Conservation (phyloP, 169 alveolate species). For the Toxoplasma gondii region DNA sequence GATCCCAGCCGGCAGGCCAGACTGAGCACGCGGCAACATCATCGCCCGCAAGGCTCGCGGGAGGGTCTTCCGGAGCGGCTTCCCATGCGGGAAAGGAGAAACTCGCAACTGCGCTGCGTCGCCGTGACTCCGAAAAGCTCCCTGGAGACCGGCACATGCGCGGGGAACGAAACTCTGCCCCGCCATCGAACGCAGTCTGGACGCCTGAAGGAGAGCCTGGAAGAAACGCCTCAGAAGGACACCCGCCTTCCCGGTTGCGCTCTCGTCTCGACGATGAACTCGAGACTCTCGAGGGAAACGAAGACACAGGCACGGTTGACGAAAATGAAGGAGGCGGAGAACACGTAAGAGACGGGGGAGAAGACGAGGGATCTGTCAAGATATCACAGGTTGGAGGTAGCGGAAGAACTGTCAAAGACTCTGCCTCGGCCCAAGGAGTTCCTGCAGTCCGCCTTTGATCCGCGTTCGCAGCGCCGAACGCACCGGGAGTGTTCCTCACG, state of each 20-base stretch:
- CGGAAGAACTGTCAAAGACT: not conserved
- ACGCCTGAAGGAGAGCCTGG: too few species aligned
- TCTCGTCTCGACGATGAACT: too few species aligned
- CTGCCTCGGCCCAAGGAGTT: not conserved
- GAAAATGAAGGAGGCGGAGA: not conserved
- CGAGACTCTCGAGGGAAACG: too few species aligned
- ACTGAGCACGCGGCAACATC: not conserved
- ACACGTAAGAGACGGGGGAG: not conserved
- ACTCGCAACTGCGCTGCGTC: not conserved
- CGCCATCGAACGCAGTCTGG: too few species aligned
- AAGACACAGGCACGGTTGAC: not conserved
- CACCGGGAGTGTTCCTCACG: not conserved
- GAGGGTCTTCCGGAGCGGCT: not conserved
- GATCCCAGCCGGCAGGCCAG: constrained; percentile 16
- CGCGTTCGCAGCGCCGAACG: not conserved
- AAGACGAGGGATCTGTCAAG: not conserved
- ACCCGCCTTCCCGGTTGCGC: too few species aligned
- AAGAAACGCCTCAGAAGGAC: too few species aligned
- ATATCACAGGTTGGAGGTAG: not conserved
- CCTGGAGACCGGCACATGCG: not conserved
- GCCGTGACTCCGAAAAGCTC: not conserved
- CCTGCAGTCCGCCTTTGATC: not conserved
- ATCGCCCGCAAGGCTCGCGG: not conserved
- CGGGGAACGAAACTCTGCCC: too few species aligned
- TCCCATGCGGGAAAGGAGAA: not conserved